Base-by-base conservation (phyloP, 495 filamentous ascomycete genomes). In the Xylaria cubensis region DNA sequence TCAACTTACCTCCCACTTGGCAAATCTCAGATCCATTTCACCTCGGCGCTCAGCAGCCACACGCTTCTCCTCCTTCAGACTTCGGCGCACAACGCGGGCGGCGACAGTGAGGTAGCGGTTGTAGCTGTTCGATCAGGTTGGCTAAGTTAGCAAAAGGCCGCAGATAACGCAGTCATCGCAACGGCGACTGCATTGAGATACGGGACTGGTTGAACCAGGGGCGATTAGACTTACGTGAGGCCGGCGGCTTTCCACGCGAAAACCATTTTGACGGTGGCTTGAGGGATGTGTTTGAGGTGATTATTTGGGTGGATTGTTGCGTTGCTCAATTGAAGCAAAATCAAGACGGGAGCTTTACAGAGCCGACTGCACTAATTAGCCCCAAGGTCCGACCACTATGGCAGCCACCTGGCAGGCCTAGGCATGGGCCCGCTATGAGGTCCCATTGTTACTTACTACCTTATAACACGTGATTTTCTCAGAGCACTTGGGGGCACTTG, bases 221-320 rank as follows among this genome's bases (percentile, higher is more conserved):
- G 53, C 6, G n/a, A 63, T 64, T 7, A 55, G 59, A 77, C 92
- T 83, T 91, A 98, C 97, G 92, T 97, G 78, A 98, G 87, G 86
- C 97, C 96, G 80, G 96, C 92, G 79, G 94, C 89, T 92, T 98
- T 98, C 97, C 97, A 99, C 80, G 94, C 93, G 85, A 94, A 95
- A 83, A 93, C 89, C 96, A 99, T 99, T 87, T 90, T 94, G 91
- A 90, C 82, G 80, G 72, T 81, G 73, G 72, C 74, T 80, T 78
- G 69, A 75, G 76, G 75, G 72, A 70, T 58, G 67, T 69, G 74
- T 19, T 75, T 76, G 72, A 71, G 72, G 77, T 80, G 73, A 67
- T 69, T 48, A 70, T 72, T 74, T 75, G 51, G 65, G 65, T 67
- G 59, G 70, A 71, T 69, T 64, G 68, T 73, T 59, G 71, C 74